phyloP scores from a whole-genome alignment of 1,284 basidiomycete genomes.

The Cystobasidium pallidum region DNA sequence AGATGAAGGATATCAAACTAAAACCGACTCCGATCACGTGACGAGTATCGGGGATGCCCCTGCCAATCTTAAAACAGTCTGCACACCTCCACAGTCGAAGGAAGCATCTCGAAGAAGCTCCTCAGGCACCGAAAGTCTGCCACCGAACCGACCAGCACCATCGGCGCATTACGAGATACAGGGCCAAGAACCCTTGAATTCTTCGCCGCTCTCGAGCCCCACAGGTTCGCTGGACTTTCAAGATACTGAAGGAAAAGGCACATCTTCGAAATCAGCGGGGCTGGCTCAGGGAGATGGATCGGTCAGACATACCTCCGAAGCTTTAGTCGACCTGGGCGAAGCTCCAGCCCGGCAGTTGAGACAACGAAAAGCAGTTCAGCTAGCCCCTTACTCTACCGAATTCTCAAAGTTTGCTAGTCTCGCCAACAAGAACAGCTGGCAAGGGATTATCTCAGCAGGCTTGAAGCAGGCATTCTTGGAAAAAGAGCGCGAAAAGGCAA shows the following conservation, averaged over 20 bases:
- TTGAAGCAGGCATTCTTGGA: slow-evolving; percentile 26
- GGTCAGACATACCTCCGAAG: neutral
- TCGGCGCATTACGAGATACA: neutral
- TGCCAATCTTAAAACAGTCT: neutral
- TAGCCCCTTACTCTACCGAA: slow-evolving; percentile 37
- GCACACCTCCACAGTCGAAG: neutral
- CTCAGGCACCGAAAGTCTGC: neutral
- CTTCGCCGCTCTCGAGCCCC: slow-evolving; percentile 15
- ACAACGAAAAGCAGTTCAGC: slow-evolving; percentile 36
- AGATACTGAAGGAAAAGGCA: no score
- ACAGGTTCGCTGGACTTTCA: neutral
- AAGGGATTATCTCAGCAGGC: slow-evolving; percentile 31
- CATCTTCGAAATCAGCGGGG: no score
- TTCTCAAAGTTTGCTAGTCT: slow-evolving; percentile 32
- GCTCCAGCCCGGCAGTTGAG: slow-evolving; percentile 26
- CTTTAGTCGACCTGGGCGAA: neutral
- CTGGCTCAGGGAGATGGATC: no score
- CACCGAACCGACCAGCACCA: neutral
- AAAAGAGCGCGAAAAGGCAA: slow-evolving; percentile 19
- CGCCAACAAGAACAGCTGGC: slow-evolving; percentile 38
- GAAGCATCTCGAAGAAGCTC: neutral
- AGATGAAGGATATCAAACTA: slow-evolving; percentile 33
- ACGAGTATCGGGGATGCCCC: neutral
- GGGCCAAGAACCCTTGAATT: neutral
- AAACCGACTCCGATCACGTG: slow-evolving; percentile 30